phyloP scores from a whole-genome alignment of 306 rosid species.

The Delonix regia region DNA sequence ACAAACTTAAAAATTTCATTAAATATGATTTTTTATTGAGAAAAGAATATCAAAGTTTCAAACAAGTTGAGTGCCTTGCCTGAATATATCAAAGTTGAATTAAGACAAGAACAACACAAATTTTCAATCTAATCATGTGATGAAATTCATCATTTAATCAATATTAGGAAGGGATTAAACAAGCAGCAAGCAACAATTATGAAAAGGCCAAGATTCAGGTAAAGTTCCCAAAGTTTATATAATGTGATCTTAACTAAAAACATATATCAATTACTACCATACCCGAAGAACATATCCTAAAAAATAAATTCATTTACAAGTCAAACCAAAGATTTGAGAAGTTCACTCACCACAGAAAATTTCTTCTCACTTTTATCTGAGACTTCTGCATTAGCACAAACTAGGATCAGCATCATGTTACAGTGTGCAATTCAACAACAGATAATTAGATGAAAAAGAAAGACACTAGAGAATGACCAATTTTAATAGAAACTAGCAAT shows the following conservation, averaged over 20 bases:
- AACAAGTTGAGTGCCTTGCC: too few relatives aligned
- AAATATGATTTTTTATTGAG: too few relatives aligned
- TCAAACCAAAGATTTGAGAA: constrained; percentile 22
- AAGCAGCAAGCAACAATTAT: constrained; percentile 32
- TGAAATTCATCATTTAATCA: background rate
- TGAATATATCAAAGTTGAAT: too few relatives aligned
- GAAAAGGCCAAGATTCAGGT: background rate
- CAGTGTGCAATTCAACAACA: constrained; percentile 28
- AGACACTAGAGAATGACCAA: constrained; percentile 1
- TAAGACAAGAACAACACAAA: constrained; percentile 13
- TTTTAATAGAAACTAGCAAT: constrained; percentile 14
- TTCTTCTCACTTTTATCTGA: constrained; percentile 55
- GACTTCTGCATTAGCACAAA: constrained; percentile 62
- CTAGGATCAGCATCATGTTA: constrained; percentile 32
- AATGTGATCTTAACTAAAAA: background rate
- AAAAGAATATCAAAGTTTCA: too few relatives aligned
- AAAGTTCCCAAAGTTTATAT: background rate
- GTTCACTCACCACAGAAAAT: constrained; percentile 68
- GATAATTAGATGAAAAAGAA: constrained; percentile 19
- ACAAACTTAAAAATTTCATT: too few relatives aligned
- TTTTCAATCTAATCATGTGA: background rate
- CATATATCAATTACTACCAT: constrained; percentile 3
- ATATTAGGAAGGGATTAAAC: constrained; percentile 25
- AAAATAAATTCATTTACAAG: background rate
- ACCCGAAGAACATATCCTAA: background rate